Base-by-base conservation (phyloP, 495 filamentous ascomycete genomes). In the Amniculicola lignicola region DNA sequence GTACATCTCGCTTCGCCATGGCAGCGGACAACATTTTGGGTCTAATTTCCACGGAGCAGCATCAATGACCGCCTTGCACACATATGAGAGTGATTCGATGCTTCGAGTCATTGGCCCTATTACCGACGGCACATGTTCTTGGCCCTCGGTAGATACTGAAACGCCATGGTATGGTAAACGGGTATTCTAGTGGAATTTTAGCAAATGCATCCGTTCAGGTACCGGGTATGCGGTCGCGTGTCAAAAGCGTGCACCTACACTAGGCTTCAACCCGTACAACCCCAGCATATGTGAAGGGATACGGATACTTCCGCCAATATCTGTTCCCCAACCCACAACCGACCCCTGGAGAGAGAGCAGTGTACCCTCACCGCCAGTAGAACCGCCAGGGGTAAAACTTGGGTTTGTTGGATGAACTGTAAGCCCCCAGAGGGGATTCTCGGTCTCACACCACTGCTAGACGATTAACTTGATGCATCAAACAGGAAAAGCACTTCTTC, bases 241-340 rank as follows among this genome's bases (percentile, higher is more conserved):
- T 39, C 18, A 31, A 36, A 25, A 27, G 14, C 14, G 36, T 19
- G 27, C 4, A 27, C 61, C 29, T 55, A 63, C 61, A 49, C 67
- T 78, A 11, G 77, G 76, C 49, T 77, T 79, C 16, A 77, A 46
- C 0, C 80, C 81, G 70, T 77, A 86, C 2, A 83, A 59, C 10
- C 72, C 76, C 54, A 82, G 79, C 55, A 85, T 84, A 0, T 73
- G 77, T 29, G 78, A 72, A 3, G 84, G 84, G 51, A 85, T 80
- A 2, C 84, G 73, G 14, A 87, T 74, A 56, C 74, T 81, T 5
- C 85, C 85, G 0, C 83, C 85, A 52, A 88, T 83, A 69, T 88
- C 84, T 23, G 83, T 86, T 1, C 64, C 64, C 61, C 55, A 59
- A 1, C 64, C 64, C 11, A 66, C 41, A 12, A 66, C 46, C 21